phyloP scores from a whole-genome alignment of 768 basidiomycete species.

The Agaricus sinodeliciosus region DNA sequence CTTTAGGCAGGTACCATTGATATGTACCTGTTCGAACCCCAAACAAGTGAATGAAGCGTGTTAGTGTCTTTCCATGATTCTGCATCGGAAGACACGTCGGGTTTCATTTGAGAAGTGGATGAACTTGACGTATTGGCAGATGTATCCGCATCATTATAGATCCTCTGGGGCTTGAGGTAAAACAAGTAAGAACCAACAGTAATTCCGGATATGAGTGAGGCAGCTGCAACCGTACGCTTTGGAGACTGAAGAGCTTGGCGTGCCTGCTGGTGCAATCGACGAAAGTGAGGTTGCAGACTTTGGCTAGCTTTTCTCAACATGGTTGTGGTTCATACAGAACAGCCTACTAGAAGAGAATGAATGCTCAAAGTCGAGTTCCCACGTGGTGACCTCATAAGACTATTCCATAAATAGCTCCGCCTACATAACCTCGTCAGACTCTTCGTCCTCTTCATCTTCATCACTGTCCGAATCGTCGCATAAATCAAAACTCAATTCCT shows the following conservation, averaged over 20 bases:
- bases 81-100: slow-evolving; percentile 11
- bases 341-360: neutral
- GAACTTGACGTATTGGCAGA: slow-evolving; percentile 10
- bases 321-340: neutral
- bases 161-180: slow-evolving; percentile 27
- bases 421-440: neutral
- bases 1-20: neutral
- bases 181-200: slow-evolving; percentile 31
- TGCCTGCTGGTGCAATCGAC: slow-evolving; percentile 20
- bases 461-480: neutral
- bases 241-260: slow-evolving; percentile 14
- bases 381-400: neutral
- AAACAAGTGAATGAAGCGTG: slow-evolving; percentile 46
- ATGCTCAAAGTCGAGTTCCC: neutral
- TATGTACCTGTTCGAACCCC: slow-evolving; percentile 71
- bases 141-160: slow-evolving; percentile 23
- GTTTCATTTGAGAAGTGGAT: slow-evolving; percentile 7
- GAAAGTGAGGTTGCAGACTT: slow-evolving; percentile 17
- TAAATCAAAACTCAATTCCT: neutral
- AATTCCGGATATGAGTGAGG: slow-evolving; percentile 22
- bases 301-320: slow-evolving; percentile 26
- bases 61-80: slow-evolving; percentile 17
- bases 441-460: slow-evolving; percentile 1
- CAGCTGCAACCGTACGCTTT: slow-evolving; percentile 14
- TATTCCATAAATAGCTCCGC: too few species aligned